Evolutionary conservation across 192 early-diverging fungal genomes (phyloP).

Genomic region (Umbelopsis sp.): DNA sequence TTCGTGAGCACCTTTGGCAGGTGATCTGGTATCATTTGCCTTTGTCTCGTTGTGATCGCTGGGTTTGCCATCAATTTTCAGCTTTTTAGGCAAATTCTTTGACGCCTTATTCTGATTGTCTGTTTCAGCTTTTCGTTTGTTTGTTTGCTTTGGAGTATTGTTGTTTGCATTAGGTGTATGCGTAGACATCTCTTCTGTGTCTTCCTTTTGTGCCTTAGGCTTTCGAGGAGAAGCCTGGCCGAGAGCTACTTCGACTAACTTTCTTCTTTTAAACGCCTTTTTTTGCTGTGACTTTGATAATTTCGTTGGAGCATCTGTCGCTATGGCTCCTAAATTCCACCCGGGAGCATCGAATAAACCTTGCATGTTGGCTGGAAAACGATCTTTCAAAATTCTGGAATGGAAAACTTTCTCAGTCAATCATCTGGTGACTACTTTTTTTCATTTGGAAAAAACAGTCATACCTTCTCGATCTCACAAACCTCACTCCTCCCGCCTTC

Average conservation of each 20-base stretch:
- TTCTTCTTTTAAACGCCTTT: slow-evolving; percentile 2
- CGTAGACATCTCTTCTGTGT: neutral
- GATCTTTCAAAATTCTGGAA: neutral
- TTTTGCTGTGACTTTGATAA: neutral
- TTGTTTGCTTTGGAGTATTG: neutral
- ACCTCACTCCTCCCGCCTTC: slow-evolving; percentile 15
- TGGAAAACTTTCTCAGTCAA: slow-evolving; percentile 2
- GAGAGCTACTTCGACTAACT: slow-evolving; percentile 6
- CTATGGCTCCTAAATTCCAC: slow-evolving; percentile 5
- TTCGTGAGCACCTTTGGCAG: neutral
- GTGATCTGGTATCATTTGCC: neutral
- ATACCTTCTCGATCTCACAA: neutral
- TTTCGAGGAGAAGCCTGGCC: neutral
- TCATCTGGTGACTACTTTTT: neutral
- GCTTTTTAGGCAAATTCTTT: neutral
- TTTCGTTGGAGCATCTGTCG: neutral
- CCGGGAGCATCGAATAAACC: slow-evolving; percentile 10
- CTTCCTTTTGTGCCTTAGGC: neutral
- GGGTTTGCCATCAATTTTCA: neutral
- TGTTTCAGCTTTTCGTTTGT: neutral
- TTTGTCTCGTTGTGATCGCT: neutral
- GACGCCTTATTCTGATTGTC: neutral
- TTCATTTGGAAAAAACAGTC: neutral
- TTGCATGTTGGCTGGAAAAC: neutral
- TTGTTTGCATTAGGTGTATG: neutral